Percentiles rank a stretch among this genome's conserved stretches.
These are phyloP conservation scores for Aspergillus cejpii DNA, from an alignment of 2,329 filamentous ascomycete species.

Conservation along the genomic window DNA sequence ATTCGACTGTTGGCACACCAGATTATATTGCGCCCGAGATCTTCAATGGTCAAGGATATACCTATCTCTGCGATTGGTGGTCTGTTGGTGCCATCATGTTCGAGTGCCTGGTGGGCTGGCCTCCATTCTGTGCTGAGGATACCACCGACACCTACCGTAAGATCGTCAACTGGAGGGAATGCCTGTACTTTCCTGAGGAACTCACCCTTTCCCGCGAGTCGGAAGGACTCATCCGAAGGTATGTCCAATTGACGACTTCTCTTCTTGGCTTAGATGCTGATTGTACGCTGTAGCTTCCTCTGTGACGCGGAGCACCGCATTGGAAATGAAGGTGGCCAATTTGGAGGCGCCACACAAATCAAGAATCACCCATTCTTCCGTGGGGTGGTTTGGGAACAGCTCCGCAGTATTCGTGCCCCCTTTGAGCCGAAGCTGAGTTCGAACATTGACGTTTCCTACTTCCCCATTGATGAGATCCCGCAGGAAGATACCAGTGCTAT, in stretches of 20 bases:
- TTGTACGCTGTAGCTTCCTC: slow-evolving; percentile 60
- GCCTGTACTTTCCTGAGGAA: slow-evolving; percentile 93
- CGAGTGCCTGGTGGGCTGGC: slow-evolving; percentile 96
- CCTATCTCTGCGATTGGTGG: slow-evolving; percentile 99
- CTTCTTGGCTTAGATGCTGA: background rate
- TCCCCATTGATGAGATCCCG: slow-evolving; percentile 97
- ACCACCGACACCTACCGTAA: slow-evolving; percentile 97
- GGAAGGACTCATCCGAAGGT: slow-evolving; percentile 88
- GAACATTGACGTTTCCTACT: slow-evolving; percentile 95
- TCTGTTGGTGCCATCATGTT: slow-evolving; percentile 99
- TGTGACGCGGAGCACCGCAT: slow-evolving; percentile 91
- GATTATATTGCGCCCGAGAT: slow-evolving; percentile 99
- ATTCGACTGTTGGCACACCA: slow-evolving; percentile 94
- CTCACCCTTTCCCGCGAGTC: slow-evolving; percentile 82
- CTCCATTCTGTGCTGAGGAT: slow-evolving; percentile 96
- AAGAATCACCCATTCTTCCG: slow-evolving; percentile 94
- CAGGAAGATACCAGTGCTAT: slow-evolving; percentile 89
- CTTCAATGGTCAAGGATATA: slow-evolving; percentile 92
- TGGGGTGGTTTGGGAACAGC: slow-evolving; percentile 87
- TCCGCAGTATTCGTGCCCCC: slow-evolving; percentile 86
- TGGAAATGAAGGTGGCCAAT: slow-evolving; percentile 56
- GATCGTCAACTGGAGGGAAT: slow-evolving; percentile 97
- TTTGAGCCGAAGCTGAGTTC: slow-evolving; percentile 92
- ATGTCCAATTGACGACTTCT: slow-evolving; percentile 29
- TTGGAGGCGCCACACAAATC: slow-evolving; percentile 78